phyloP scores from a whole-genome alignment of 805 yeast species.

The Starmerella apis region DNA sequence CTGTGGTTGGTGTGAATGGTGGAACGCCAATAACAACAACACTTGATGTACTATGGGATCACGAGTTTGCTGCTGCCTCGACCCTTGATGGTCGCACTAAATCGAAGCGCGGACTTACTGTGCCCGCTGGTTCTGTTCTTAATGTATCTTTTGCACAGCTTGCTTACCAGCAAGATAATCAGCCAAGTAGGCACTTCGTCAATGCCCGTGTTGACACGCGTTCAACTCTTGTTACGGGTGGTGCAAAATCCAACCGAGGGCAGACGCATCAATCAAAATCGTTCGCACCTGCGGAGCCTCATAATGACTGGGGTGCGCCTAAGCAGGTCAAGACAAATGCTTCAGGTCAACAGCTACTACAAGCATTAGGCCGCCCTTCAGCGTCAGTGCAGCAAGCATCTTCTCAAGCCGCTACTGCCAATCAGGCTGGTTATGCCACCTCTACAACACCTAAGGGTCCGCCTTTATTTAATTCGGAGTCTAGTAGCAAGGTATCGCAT shows the following conservation, averaged over 20 bases:
- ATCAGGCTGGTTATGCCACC: neutral
- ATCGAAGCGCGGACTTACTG: conserved; percentile 71
- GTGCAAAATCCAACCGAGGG: neutral
- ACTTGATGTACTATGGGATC: conserved; percentile 74
- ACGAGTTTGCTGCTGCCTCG: conserved; percentile 72
- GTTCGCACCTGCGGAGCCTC: neutral
- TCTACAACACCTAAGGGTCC: no score
- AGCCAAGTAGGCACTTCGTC: conserved; percentile 21
- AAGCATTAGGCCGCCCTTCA: neutral
- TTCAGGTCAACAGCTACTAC: neutral
- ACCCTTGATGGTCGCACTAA: conserved; percentile 65
- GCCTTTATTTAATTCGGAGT: no score
- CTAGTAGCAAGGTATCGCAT: no score
- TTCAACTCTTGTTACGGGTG: neutral
- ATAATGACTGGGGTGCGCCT: conserved; percentile 1
- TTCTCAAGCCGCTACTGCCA: neutral
- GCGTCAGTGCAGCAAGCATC: neutral
- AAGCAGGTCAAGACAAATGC: conserved; percentile 1
- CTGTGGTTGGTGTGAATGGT: conserved; percentile 59
- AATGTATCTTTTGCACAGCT: conserved; percentile 68
- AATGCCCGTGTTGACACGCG: conserved; percentile 12
- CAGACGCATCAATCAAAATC: neutral
- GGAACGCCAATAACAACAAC: conserved; percentile 35
- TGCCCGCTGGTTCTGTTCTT: conserved; percentile 71
- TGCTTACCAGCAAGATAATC: conserved; percentile 59